Percentiles rank a stretch among this genome's conserved stretches.
Conservation (phyloP, 2,329 filamentous ascomycete species). For the Davidsoniella virescens region DNA sequence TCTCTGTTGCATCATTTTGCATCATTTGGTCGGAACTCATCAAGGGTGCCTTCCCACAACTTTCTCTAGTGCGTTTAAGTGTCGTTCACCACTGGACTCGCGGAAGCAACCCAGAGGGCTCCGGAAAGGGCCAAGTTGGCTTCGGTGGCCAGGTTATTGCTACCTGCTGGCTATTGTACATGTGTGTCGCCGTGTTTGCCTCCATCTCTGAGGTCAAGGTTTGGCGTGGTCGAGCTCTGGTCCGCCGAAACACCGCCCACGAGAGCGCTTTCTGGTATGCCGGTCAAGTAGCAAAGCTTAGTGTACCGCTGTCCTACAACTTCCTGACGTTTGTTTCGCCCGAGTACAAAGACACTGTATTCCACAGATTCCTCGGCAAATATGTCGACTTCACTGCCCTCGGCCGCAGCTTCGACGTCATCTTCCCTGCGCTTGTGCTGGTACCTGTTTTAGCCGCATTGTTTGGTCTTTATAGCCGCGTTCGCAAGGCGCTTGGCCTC, state of each 20-base stretch:
- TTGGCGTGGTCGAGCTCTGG: conserved; percentile 89
- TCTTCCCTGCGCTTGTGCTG: conserved; percentile 79
- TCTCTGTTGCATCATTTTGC: conserved; percentile 59
- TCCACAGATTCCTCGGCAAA: conserved; percentile 72
- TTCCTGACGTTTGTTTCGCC: conserved; percentile 78
- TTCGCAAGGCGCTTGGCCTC: conserved; percentile 63
- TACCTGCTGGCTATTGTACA: conserved; percentile 83
- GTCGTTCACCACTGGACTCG: conserved; percentile 62
- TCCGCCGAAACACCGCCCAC: conserved; percentile 76
- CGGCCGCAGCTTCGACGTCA: conserved; percentile 67
- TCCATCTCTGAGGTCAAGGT: conserved; percentile 87
- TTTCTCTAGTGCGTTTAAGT: conserved; percentile 52
- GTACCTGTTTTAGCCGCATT: conserved; percentile 71
- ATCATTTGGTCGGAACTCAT: conserved; percentile 91
- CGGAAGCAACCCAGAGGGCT: background rate
- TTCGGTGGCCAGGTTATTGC: conserved; percentile 77
- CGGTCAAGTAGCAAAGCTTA: conserved; percentile 79
- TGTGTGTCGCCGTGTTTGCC: conserved; percentile 77
- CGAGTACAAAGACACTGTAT: conserved; percentile 58
- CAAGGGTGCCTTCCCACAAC: conserved; percentile 59
- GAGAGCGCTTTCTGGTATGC: conserved; percentile 95
- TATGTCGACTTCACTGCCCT: conserved; percentile 71
- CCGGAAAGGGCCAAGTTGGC: conserved; percentile 55
- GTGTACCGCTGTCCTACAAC: conserved; percentile 87
- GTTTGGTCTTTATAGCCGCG: conserved; percentile 76